phyloP scores from a whole-genome alignment of 345 rosid species.

The Citrus cavaleriei region DNA sequence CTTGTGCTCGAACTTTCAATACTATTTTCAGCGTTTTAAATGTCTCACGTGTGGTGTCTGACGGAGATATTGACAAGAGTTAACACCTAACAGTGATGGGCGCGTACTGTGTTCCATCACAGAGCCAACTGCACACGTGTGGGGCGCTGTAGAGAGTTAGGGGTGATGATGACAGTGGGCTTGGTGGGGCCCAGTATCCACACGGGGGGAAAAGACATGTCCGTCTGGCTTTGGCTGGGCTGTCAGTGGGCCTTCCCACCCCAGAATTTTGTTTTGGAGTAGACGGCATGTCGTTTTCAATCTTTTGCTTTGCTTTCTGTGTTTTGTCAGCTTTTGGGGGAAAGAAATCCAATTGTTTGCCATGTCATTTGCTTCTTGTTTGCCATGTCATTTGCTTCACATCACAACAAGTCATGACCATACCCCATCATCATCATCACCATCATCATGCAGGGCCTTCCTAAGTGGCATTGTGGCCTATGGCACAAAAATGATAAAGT shows the following conservation, averaged over 20 bases:
- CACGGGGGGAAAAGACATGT: slow-evolving; percentile 23
- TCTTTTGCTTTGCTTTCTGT: slow-evolving; percentile 18
- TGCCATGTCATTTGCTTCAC: slow-evolving; percentile 15
- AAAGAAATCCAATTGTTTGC: slow-evolving; percentile 21
- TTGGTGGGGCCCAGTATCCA: slow-evolving; percentile 19
- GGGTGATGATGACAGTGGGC: slow-evolving; percentile 21
- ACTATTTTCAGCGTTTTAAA: not conserved
- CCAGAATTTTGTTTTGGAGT: slow-evolving; percentile 7
- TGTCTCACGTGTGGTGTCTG: not conserved
- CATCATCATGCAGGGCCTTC: no score
- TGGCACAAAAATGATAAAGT: no score
- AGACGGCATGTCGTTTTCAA: slow-evolving; percentile 25
- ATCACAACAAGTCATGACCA: not conserved
- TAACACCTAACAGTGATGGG: not conserved
- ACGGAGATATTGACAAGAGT: not conserved
- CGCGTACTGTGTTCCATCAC: not conserved
- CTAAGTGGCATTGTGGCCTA: no score
- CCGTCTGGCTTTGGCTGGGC: slow-evolving; percentile 11
- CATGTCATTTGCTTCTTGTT: slow-evolving; percentile 22
- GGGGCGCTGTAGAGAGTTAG: not conserved
- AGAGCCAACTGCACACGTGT: slow-evolving; percentile 27
- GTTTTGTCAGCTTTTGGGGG: slow-evolving; percentile 26
- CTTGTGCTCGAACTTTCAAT: not conserved
- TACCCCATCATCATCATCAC: not conserved
- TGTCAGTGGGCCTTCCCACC: slow-evolving; percentile 23